Percentiles rank a stretch among this genome's conserved stretches.
Evolutionary conservation across 257 asterid species (phyloP).

Genomic region (Nicotiana obtusifolia): DNA sequence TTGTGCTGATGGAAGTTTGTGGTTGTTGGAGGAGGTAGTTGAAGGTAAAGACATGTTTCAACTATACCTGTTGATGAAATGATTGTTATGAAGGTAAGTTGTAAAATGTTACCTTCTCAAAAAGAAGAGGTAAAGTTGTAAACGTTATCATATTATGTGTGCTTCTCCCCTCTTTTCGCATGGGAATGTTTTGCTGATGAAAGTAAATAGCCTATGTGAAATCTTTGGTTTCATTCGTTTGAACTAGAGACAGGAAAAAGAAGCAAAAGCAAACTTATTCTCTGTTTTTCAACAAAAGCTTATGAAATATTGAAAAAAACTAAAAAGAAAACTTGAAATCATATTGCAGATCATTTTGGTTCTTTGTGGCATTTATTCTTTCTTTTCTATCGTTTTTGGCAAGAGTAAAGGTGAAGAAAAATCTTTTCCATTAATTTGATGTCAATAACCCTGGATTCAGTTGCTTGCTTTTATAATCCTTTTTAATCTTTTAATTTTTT

Average conservation of each 20-base stretch:
- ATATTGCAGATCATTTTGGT: neutral
- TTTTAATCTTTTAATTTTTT: neutral
- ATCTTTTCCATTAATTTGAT: neutral
- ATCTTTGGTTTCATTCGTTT: neutral
- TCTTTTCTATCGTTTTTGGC: neutral
- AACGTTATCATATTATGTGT: neutral
- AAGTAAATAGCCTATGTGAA: neutral
- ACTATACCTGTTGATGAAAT: neutral
- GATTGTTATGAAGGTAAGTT: neutral
- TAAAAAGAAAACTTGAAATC: neutral
- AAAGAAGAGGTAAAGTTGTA: neutral
- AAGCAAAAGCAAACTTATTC: neutral
- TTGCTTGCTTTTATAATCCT: neutral
- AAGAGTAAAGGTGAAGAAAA: neutral
- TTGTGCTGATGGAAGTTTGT: constrained; percentile 57
- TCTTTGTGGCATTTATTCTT: neutral
- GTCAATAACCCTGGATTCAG: neutral
- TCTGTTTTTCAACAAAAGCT: neutral
- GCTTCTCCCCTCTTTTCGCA: neutral
- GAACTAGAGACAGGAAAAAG: neutral
- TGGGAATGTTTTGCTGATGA: neutral
- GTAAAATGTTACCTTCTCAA: no score
- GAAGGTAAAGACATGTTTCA: constrained; percentile 39
- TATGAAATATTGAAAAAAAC: neutral
- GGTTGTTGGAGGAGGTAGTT: constrained; percentile 73